phyloP scores from a whole-genome alignment of 805 yeast genomes.

The Pichia pseudocactophila region DNA sequence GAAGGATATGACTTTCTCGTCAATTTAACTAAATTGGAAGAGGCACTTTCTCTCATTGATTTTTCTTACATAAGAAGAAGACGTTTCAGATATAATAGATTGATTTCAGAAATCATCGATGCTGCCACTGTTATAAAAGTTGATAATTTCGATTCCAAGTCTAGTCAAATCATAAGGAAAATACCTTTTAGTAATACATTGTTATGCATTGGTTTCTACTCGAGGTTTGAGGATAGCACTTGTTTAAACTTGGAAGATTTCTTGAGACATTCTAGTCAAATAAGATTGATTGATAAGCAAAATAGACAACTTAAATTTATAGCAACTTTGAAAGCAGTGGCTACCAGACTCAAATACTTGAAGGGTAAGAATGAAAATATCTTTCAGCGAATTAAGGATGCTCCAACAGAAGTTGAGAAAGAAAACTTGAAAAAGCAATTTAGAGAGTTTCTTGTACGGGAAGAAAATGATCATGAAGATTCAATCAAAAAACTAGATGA shows the following conservation, averaged over 20 bases:
- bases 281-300: constrained; percentile 46
- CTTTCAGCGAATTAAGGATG: constrained; percentile 3
- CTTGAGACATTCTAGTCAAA: constrained; percentile 49
- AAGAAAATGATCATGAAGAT: constrained; percentile 3
- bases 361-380: constrained; percentile 6
- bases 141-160: constrained; percentile 12
- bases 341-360: constrained; percentile 38
- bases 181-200: constrained; percentile 57
- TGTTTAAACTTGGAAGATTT: constrained; percentile 69
- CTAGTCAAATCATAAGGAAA: constrained; percentile 48
- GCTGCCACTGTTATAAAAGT: constrained; percentile 30
- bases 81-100: constrained; percentile 48
- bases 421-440: constrained; percentile 2
- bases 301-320: constrained; percentile 34
- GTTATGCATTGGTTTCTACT: constrained; percentile 64
- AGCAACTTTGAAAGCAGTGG: constrained; percentile 40
- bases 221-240: constrained; percentile 65
- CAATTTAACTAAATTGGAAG: constrained; percentile 44
- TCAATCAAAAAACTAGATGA: constrained; percentile 9
- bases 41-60: constrained; percentile 45
- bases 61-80: constrained; percentile 45
- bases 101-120: constrained; percentile 59
- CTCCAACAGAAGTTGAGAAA: not conserved
- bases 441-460: constrained; percentile 5
- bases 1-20: constrained; percentile 53